phyloP scores from a whole-genome alignment of 257 asterid species.

The Nicotiana sylvestris region DNA sequence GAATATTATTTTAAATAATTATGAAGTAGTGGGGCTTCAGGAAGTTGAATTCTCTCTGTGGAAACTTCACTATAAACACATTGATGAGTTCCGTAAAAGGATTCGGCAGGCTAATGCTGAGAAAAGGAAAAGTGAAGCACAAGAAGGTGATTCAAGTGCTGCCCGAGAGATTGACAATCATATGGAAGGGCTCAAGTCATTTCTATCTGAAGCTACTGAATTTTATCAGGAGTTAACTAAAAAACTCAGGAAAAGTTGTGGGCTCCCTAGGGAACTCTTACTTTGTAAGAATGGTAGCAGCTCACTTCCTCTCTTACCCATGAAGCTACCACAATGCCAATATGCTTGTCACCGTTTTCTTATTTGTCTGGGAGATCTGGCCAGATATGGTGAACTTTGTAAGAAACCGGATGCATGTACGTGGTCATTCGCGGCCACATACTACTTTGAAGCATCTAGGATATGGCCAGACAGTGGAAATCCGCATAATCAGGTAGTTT shows the following conservation, averaged over 20 bases:
- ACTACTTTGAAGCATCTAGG: slow-evolving; percentile 68
- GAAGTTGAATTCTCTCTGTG: slow-evolving; percentile 72
- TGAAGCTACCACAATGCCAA: slow-evolving; percentile 38
- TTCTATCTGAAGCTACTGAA: slow-evolving; percentile 66
- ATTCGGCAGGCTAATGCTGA: slow-evolving; percentile 34
- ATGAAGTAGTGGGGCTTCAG: slow-evolving; percentile 48
- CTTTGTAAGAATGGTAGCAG: slow-evolving; percentile 19
- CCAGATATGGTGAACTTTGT: slow-evolving; percentile 62
- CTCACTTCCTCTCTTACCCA: slow-evolving; percentile 23
- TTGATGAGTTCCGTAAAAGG: slow-evolving; percentile 73
- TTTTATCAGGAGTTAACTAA: slow-evolving; percentile 51
- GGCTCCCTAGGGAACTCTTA: slow-evolving; percentile 45
- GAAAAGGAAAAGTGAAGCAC: slow-evolving; percentile 22
- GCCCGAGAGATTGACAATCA: slow-evolving; percentile 28
- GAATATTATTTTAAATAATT: slow-evolving; percentile 44
- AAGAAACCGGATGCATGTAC: slow-evolving; percentile 48
- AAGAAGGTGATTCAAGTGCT: slow-evolving; percentile 24
- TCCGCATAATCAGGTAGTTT: slow-evolving; percentile 87
- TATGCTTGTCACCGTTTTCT: slow-evolving; percentile 79
- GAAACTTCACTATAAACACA: slow-evolving; percentile 89
- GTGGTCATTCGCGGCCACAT: slow-evolving; percentile 74
- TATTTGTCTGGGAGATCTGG: slow-evolving; percentile 84
- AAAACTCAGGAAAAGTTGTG: slow-evolving; percentile 42
- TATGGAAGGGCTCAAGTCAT: slow-evolving; percentile 53
- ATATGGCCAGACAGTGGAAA: slow-evolving; percentile 84